phyloP scores from a whole-genome alignment of 208 protist genomes.

The Spongospora subterranea region DNA sequence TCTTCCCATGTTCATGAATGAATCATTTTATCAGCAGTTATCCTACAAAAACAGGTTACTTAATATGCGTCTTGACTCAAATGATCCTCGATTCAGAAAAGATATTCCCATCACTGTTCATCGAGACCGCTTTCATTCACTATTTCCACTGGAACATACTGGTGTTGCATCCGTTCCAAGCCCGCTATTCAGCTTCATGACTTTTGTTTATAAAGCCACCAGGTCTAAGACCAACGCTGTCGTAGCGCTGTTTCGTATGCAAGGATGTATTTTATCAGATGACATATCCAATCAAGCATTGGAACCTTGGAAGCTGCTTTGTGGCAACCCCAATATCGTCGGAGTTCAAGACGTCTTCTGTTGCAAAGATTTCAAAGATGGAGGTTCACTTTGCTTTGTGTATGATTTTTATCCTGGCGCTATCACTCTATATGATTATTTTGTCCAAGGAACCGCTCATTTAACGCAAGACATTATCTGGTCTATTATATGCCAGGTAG shows the following conservation, averaged over 20 bases:
- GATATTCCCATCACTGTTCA: not conserved
- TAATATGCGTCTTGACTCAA: not conserved
- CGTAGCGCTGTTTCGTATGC: not conserved
- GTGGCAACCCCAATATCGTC: conserved; percentile 20
- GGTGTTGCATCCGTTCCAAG: not conserved
- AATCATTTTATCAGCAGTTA: conserved; percentile 2
- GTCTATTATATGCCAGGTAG: conserved; percentile 16
- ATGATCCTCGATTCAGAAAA: not conserved
- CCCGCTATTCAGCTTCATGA: not conserved
- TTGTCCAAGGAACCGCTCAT: not conserved
- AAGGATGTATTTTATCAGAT: not conserved
- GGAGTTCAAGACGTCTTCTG: not conserved
- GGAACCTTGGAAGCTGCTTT: not conserved
- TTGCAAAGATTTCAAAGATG: conserved; percentile 21
- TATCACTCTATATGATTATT: not conserved
- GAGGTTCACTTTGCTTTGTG: not conserved
- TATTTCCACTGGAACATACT: not conserved
- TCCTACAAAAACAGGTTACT: not conserved
- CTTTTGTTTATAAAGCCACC: not conserved
- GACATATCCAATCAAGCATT: conserved; percentile 3
- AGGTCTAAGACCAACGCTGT: not conserved
- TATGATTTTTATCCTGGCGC: not conserved
- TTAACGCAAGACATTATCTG: not conserved
- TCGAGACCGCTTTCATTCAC: conserved; percentile 19
- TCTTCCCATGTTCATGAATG: conserved; percentile 2